These are phyloP conservation scores for Stachybotrys elegans DNA, from an alignment of 2,329 filamentous ascomycete genomes.

Conservation along the genomic window DNA sequence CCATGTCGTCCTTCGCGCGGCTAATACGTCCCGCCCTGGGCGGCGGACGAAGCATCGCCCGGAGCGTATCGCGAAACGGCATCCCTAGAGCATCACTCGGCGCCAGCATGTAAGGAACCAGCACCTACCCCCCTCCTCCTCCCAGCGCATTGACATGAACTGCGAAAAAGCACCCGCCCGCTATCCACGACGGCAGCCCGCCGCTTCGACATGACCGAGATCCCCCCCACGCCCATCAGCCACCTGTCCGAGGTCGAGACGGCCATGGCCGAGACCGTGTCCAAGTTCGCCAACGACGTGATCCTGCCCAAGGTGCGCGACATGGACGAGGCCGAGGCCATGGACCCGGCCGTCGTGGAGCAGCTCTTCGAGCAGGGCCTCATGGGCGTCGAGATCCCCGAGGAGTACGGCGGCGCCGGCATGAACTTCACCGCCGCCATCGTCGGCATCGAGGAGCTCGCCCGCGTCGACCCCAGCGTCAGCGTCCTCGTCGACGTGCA, in stretches of 20 bases:
- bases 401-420: conserved; percentile 91
- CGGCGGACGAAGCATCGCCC: conserved; percentile 32
- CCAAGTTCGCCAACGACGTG: conserved; percentile 84
- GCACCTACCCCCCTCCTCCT: neutral
- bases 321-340: conserved; percentile 94
- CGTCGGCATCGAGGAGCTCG: conserved; percentile 94
- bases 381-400: conserved; percentile 96
- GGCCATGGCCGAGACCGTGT: conserved; percentile 84
- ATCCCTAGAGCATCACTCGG: conserved; percentile 16
- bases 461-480: conserved; percentile 88
- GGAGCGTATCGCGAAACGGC: conserved; percentile 19
- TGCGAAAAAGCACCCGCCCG: conserved; percentile 34
- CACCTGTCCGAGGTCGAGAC: conserved; percentile 86
- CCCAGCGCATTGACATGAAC: conserved; percentile 2
- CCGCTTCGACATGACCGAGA: conserved; percentile 61
- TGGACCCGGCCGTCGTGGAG: conserved; percentile 85
- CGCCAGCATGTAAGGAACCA: conserved; percentile 19
- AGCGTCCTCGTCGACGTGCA: conserved; percentile 95
- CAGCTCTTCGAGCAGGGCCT: conserved; percentile 95
- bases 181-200: conserved; percentile 57
- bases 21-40: conserved; percentile 47
- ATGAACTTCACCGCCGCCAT: conserved; percentile 99
- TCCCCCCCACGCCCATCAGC: conserved; percentile 87
- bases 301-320: conserved; percentile 88
- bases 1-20: conserved; percentile 41